phyloP scores from a whole-genome alignment of 352 stramenopile genomes.

The Thraustochytrium striatum region DNA sequence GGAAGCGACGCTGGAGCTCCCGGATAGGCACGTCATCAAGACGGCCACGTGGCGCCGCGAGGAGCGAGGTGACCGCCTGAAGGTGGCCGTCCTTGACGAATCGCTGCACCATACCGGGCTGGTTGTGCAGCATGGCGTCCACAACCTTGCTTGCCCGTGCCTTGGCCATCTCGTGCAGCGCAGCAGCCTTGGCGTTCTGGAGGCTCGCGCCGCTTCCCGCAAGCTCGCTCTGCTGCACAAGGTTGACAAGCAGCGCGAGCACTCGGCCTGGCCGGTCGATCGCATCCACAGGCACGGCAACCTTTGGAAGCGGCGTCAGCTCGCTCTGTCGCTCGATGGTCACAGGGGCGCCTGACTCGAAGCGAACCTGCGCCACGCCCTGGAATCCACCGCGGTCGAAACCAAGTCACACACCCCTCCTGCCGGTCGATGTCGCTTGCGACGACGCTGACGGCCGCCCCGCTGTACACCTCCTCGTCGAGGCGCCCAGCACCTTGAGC shows the following conservation, averaged over 20 bases:
- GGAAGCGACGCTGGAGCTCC: background rate
- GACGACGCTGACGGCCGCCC: conserved; percentile 8
- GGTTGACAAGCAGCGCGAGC: background rate
- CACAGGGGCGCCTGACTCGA: background rate
- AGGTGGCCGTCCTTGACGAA: conserved; percentile 39
- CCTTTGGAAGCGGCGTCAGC: conserved; percentile 4
- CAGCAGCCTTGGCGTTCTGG: background rate
- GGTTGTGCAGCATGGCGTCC: conserved; percentile 16
- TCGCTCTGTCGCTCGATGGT: conserved; percentile 4
- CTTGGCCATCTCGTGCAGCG: conserved; percentile 35
- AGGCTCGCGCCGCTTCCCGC: background rate
- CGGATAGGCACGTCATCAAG: conserved; percentile 35
- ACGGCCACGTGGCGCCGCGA: conserved; percentile 21
- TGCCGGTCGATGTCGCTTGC: conserved; percentile 29
- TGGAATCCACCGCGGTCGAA: background rate
- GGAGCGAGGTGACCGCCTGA: conserved; percentile 32
- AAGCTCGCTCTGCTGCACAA: conserved; percentile 23
- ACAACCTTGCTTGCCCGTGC: conserved; percentile 32
- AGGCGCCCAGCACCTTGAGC: conserved; percentile 1
- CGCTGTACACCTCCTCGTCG: conserved; percentile 28
- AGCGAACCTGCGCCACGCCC: background rate
- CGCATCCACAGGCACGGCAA: conserved; percentile 1
- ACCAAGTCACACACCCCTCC: conserved; percentile 10
- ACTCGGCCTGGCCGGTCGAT: conserved; percentile 1
- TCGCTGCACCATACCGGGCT: conserved; percentile 36